Conservation (phyloP, 768 basidiomycete species). For the Pisolithus marmoratus region DNA sequence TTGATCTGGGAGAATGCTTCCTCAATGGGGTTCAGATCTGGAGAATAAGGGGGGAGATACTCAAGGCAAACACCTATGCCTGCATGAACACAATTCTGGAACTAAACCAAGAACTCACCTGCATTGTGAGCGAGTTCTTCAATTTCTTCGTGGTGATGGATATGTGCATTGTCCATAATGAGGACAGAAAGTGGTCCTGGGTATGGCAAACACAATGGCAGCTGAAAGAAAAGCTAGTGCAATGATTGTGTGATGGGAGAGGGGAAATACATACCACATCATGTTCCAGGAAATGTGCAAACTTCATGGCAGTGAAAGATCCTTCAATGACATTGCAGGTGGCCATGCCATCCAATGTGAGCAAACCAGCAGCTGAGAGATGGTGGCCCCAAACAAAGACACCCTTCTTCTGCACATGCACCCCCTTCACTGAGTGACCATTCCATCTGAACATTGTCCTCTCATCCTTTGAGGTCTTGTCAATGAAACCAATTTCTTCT, state of each 20-base stretch:
- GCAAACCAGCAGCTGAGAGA: too few species aligned
- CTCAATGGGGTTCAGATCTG: conserved; percentile 35
- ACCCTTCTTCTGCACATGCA: background rate
- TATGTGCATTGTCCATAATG: conserved; percentile 29
- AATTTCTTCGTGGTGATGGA: conserved; percentile 32
- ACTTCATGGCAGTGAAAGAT: too few species aligned
- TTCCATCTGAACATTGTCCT: background rate
- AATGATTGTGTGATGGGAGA: background rate
- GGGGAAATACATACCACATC: background rate
- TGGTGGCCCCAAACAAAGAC: background rate
- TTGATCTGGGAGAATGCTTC: conserved; percentile 36
- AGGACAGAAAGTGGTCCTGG: too few species aligned
- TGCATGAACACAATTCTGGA: too few species aligned
- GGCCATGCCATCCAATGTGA: too few species aligned
- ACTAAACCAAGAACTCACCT: too few species aligned
- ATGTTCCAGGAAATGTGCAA: too few species aligned
- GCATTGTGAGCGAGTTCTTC: conserved; percentile 16
- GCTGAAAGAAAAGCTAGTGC: conserved; percentile 5
- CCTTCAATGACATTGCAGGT: too few species aligned
- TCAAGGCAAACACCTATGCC: conserved; percentile 20
- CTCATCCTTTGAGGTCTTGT: background rate
- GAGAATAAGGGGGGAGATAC: conserved; percentile 35
- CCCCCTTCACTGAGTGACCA: background rate
- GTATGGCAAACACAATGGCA: too few species aligned
- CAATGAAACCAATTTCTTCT: background rate